phyloP scores from a whole-genome alignment of 306 rosid species.

The Vigna unguiculata region DNA sequence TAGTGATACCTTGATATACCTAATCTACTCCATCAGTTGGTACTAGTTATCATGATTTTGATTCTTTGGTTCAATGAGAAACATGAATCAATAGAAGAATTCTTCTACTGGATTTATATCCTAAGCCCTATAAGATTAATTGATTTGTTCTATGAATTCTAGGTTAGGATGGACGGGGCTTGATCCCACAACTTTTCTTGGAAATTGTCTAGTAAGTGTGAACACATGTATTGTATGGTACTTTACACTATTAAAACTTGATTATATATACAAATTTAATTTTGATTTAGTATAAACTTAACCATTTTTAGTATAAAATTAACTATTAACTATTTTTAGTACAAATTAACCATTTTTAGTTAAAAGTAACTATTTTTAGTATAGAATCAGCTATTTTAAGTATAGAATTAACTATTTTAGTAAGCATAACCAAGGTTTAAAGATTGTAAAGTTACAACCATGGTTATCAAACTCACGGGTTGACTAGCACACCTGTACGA shows the following conservation, averaged over 20 bases:
- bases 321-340: background rate
- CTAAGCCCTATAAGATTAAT: background rate
- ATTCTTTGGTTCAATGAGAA: background rate
- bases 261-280: constrained; percentile 5
- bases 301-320: background rate
- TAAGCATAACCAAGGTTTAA: no score
- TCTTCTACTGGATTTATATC: background rate
- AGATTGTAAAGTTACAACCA: no score
- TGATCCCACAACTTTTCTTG: background rate
- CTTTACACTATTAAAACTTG: background rate
- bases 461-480: no score
- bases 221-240: background rate
- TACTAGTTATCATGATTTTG: no score
- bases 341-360: background rate
- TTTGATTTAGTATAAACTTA: background rate
- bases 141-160: background rate
- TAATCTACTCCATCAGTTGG: no score
- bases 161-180: background rate
- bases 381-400: background rate
- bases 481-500: no score
- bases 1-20: no score
- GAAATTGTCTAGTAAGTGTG: background rate
- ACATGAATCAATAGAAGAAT: background rate
- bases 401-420: background rate
- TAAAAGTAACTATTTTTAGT: background rate